Evolutionary conservation across 257 asterid genomes (phyloP), one percentile per base, ranked within the genome.

Genomic region (Fraxinus excelsior): DNA sequence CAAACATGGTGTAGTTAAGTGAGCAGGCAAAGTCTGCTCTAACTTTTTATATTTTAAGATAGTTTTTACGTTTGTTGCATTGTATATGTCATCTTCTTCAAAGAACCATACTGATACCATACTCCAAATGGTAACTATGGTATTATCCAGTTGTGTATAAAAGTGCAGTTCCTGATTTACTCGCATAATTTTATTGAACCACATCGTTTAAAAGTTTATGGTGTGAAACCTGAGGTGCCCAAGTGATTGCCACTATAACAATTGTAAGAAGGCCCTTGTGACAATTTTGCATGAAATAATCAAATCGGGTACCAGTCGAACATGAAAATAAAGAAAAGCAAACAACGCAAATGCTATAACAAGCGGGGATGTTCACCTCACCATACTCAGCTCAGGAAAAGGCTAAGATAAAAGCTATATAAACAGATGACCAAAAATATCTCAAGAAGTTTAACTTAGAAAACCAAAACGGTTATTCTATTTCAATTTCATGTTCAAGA

Each of bases 1-100:
- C 96, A 4, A 96, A 94, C 65, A 88, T 84, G 92, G 96, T 91
- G 97, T 93, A 90, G 80, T 90, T 91, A 72, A 89, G 74, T 74
- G 90, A 83, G 82, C 97, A 92, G 78, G 97, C 97, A 42, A 88
- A 91, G 78, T 89, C 92, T 78, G 97, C 97, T 56, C 94, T 94
- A 75, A 91, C 93, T 67, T 94, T 91, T 7, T 95, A 92, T 87
- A 82, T 91, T 73, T 76, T 94, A 73, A 71, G 85, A 79, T 71
- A 23, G 87, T 70, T 90, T 92, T 82, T 87, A 97, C 14, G 71
- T 94, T 46, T 88, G 91, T 72, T 90, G 94, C 79, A 85, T 89
- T 60, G 69, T 88, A 76, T 90, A 90, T 64, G 96, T 83, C 5
- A 42, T 84, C 70, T 87, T 76, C 90, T 92, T 92, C 81, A 90